phyloP scores from a whole-genome alignment of 768 basidiomycete genomes.

The Daedaleopsis nitida region DNA sequence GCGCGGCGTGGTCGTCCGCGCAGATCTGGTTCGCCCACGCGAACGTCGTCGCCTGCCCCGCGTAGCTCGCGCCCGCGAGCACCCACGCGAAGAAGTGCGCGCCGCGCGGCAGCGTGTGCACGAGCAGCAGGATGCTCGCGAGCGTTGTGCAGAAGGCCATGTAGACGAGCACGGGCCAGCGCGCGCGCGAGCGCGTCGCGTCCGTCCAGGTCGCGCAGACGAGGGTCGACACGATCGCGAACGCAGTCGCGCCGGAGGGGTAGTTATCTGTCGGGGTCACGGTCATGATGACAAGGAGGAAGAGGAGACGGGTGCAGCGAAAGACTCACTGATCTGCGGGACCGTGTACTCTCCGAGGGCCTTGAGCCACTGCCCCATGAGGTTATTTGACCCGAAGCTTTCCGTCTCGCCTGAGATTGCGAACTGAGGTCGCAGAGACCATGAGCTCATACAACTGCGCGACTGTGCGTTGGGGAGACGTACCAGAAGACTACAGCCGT shows the following conservation, averaged over 20 bases:
- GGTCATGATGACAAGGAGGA: neutral
- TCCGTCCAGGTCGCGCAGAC: slow-evolving; percentile 69
- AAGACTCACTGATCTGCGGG: slow-evolving; percentile 54
- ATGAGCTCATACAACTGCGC: neutral
- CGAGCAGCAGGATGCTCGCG: slow-evolving; percentile 58
- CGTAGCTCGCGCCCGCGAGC: slow-evolving; percentile 65
- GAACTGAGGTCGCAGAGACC: slow-evolving; percentile 42
- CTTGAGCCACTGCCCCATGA: slow-evolving; percentile 75
- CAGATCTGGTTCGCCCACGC: slow-evolving; percentile 85
- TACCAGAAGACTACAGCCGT: slow-evolving; percentile 65
- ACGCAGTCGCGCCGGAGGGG: slow-evolving; percentile 64
- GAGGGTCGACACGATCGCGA: slow-evolving; percentile 64
- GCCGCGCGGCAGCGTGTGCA: slow-evolving; percentile 58
- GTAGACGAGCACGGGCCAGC: slow-evolving; percentile 68
- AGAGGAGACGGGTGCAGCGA: neutral
- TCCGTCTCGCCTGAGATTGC: slow-evolving; percentile 68
- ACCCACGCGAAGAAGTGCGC: slow-evolving; percentile 81
- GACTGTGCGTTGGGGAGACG: neutral
- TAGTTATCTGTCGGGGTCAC: slow-evolving; percentile 45
- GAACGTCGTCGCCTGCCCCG: slow-evolving; percentile 78
- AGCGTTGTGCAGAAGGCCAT: slow-evolving; percentile 58
- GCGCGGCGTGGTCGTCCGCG: slow-evolving; percentile 69
- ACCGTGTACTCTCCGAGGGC: slow-evolving; percentile 62
- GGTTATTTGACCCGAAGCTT: slow-evolving; percentile 68
- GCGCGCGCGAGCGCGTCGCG: slow-evolving; percentile 46